A percentile compares a stretch with the other conserved stretches of the same genome.
phyloP scores from a whole-genome alignment of 805 yeast species.

The Suhomyces kilbournensis region DNA sequence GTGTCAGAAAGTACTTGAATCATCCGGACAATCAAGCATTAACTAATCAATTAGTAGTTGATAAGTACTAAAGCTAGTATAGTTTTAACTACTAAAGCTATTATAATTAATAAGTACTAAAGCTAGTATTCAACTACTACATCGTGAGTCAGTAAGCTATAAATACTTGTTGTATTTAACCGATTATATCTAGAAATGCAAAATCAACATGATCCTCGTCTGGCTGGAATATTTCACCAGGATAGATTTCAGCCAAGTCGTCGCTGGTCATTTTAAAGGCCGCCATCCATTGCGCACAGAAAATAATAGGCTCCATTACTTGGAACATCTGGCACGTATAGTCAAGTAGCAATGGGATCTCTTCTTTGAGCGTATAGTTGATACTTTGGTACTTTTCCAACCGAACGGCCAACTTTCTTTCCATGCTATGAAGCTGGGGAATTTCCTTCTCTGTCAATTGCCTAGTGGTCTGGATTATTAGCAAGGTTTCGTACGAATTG shows the following conservation, averaged over 20 bases:
- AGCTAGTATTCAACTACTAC: too few relatives aligned
- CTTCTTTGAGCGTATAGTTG: conserved; percentile 41
- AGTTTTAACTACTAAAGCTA: too few relatives aligned
- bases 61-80: too few relatives aligned
- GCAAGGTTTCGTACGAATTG: conserved; percentile 25
- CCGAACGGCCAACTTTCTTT: conserved; percentile 23
- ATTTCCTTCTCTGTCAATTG: conserved; percentile 28
- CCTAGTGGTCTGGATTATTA: conserved; percentile 35
- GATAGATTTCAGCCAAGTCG: neutral
- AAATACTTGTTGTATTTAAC: too few relatives aligned
- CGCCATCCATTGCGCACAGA: conserved; percentile 28
- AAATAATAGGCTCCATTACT: conserved; percentile 31
- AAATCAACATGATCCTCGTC: neutral
- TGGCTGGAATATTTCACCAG: neutral
- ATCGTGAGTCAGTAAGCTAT: too few relatives aligned
- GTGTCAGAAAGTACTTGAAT: conserved; percentile 28
- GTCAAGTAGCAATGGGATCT: conserved; percentile 44
- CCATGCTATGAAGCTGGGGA: conserved; percentile 20
- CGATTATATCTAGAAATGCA: neutral
- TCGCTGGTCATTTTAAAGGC: neutral
- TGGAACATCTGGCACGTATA: conserved; percentile 28
- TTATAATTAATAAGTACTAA: too few relatives aligned
- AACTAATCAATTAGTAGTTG: too few relatives aligned
- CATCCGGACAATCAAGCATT: neutral
- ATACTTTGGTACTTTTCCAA: conserved; percentile 29